A percentile compares a stretch with the other conserved stretches of the same genome.
Evolutionary conservation across 805 yeast genomes (phyloP).

Genomic region (Saccharomycopsis oosterbeekiorum): DNA sequence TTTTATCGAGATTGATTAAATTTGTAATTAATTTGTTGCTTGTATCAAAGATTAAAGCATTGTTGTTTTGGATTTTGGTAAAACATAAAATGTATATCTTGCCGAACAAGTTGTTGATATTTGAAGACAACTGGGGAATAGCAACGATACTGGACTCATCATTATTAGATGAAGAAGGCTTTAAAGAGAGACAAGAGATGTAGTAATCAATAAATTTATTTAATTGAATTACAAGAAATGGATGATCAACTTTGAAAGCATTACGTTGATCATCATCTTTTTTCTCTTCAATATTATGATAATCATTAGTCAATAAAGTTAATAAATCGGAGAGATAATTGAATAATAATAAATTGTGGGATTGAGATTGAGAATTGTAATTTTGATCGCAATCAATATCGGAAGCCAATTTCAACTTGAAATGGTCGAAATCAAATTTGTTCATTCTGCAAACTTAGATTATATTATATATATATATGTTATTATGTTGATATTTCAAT

Average conservation of each 20-base stretch:
- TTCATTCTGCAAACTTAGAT: not conserved
- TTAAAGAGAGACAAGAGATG: not conserved
- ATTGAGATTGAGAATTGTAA: not conserved
- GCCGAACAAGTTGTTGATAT: not conserved
- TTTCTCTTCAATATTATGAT: not conserved
- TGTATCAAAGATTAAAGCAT: constrained; percentile 22
- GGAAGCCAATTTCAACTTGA: not conserved
- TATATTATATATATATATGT: too few relatives aligned
- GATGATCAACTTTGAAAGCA: not conserved
- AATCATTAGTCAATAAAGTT: not conserved
- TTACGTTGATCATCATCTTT: not conserved
- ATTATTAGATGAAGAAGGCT: not conserved
- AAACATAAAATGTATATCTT: not conserved
- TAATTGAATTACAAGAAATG: not conserved
- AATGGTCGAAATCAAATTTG: not conserved
- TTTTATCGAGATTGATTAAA: constrained; percentile 20
- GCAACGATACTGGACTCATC: too few relatives aligned
- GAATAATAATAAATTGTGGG: not conserved
- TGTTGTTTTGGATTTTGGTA: constrained; percentile 1
- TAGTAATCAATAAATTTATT: not conserved
- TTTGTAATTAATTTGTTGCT: constrained; percentile 24
- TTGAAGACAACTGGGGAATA: not conserved
- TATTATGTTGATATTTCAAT: too few relatives aligned
- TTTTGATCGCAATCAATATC: not conserved
- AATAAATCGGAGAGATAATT: not conserved